Evolutionary conservation across 2,329 filamentous ascomycete species (phyloP).

Genomic region (Ascosphaera apis): DNA sequence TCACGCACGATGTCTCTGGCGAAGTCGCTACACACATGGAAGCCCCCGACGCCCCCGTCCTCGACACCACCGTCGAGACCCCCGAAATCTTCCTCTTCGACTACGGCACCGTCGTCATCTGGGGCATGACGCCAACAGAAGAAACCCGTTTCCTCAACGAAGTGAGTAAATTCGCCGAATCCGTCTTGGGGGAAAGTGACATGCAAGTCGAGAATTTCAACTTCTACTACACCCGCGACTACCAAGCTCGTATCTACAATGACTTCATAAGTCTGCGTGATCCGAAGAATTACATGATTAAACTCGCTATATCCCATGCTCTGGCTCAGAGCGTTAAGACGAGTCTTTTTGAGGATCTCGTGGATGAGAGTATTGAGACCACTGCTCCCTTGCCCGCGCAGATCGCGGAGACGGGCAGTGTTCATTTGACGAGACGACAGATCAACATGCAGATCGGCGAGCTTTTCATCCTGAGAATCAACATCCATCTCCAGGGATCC

Average conservation of each 20-base stretch:
- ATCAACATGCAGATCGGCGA: constrained; percentile 99
- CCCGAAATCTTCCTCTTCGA: constrained; percentile 93
- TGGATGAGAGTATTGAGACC: constrained; percentile 77
- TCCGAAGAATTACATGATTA: constrained; percentile 94
- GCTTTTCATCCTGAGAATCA: constrained; percentile 91
- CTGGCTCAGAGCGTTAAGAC: constrained; percentile 95
- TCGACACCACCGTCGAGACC: constrained; percentile 72
- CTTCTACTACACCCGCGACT: constrained; percentile 96
- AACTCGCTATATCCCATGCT: constrained; percentile 87
- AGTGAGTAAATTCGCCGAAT: constrained; percentile 77
- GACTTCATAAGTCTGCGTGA: constrained; percentile 92
- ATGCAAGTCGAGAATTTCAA: constrained; percentile 96
- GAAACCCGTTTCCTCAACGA: constrained; percentile 85
- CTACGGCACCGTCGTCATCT: constrained; percentile 93
- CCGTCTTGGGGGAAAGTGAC: constrained; percentile 70
- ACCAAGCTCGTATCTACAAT: constrained; percentile 97
- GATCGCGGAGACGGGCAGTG: constrained; percentile 79
- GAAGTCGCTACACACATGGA: constrained; percentile 6
- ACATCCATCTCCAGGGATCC: constrained; percentile 90
- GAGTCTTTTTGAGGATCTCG: constrained; percentile 83
- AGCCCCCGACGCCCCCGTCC: constrained; percentile 33
- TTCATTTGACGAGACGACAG: constrained; percentile 63
- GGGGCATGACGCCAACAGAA: constrained; percentile 84
- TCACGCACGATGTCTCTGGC: constrained; percentile 3
- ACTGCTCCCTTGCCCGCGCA: constrained; percentile 85